Conservation (phyloP, 2,329 filamentous ascomycete genomes). For the Blumeria hordei region DNA sequence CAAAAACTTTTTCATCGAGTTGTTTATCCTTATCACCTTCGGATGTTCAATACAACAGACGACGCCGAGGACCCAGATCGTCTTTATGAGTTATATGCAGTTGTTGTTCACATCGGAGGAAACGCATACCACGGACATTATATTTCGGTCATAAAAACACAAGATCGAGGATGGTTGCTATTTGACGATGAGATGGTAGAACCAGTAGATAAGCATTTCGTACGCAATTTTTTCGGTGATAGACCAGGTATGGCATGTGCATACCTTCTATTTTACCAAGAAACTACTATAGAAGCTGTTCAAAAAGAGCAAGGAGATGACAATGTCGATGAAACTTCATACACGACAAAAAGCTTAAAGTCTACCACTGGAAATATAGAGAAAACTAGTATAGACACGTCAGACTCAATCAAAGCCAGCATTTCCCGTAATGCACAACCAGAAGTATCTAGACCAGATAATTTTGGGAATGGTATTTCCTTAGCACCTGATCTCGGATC, state of each 20-base stretch:
- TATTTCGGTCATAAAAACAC: conserved; percentile 90
- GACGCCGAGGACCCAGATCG: conserved; percentile 84
- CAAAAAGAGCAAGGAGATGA: conserved; percentile 65
- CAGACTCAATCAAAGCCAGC: conserved; percentile 19
- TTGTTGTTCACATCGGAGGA: conserved; percentile 90
- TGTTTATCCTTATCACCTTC: conserved; percentile 87
- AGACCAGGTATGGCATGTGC: conserved; percentile 77
- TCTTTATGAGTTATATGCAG: conserved; percentile 87
- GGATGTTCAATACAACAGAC: conserved; percentile 92
- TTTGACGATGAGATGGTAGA: conserved; percentile 99
- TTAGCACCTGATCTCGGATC: no score
- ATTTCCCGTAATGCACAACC: background rate
- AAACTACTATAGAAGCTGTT: conserved; percentile 48
- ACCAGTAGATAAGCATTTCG: conserved; percentile 87
- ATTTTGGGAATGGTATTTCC: background rate
- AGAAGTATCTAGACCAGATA: background rate
- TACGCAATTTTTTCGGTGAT: conserved; percentile 92
- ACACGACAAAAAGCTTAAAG: conserved; percentile 8
- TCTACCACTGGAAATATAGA: conserved; percentile 19
- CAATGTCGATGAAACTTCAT: conserved; percentile 33
- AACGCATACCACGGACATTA: conserved; percentile 97
- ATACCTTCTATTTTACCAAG: conserved; percentile 94
- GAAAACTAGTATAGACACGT: conserved; percentile 29
- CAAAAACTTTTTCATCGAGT: conserved; percentile 95
- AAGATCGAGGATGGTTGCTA: conserved; percentile 82